Evolutionary conservation across 179 eudicot genomes (phyloP), one percentile per base, ranked within the genome.

Genomic region (Beta lomatogona): DNA sequence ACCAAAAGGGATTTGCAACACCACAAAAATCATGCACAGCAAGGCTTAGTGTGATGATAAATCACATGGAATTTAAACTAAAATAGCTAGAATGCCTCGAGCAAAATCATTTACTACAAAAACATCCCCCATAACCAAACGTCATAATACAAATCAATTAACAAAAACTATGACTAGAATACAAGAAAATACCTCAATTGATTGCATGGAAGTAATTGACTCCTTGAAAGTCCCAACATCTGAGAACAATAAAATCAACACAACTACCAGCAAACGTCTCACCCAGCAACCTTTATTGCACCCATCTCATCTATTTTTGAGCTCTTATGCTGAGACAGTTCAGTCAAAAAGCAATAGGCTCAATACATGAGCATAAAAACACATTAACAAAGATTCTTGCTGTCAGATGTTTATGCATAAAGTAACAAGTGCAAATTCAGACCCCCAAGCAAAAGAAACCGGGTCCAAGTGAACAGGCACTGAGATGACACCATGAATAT

Each of bases 231-330:
- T 86, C 83, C 89, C 90, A 87, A 83, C 82, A 64, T 83, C 80
- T 82, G 87, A 78, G 76, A 74, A 22, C 15, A 72, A 73, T 52
- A 78, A 48, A 81, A 73, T 82, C 60, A 81, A 78, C 82, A 81
- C 80, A 82, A 73, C 86, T 77, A 68, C 67, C 77, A 76, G 86
- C 77, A 71, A 77, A 81, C 83, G 79, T 81, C 72, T 95, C 92
- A 93, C 82, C 97, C 94, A 36, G 95, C 95, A 84, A 95, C 95
- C 89, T 82, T 94, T 84, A 95, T 89, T 84, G 89, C 90, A 78
- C 98, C 92, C 84, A 91, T 86, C 86, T 95, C 97, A 79, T 91
- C 99, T 59, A 91, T 87, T 88, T 91, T 94, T 80, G 97, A 88
- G 88, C 93, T 94, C 87, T 90, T 95, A 80, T 94, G 98, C 99